Percentiles rank a stretch among this genome's conserved stretches.
Evolutionary conservation across 2,329 filamentous ascomycete species (phyloP).

Genomic region (Endocalyx cinctus): DNA sequence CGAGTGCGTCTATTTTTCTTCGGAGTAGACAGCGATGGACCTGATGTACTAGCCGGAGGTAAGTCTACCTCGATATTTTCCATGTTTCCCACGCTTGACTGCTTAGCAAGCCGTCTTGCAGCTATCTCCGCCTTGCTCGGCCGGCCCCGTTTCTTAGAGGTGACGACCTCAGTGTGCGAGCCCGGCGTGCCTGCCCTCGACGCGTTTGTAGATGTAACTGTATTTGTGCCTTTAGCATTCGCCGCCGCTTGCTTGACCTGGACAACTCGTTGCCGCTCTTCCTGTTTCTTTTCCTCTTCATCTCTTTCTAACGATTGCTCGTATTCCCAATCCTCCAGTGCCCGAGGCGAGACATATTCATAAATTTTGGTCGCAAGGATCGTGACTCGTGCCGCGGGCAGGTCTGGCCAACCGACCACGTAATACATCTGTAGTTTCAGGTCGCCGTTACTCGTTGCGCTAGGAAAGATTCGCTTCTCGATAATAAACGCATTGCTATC

Average conservation of each 20-base stretch:
- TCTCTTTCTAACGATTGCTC: conserved; percentile 38
- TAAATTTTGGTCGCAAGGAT: conserved; percentile 44
- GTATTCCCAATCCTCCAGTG: conserved; percentile 54
- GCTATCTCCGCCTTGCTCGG: conserved; percentile 24
- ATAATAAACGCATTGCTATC: conserved; percentile 55
- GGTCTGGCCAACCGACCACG: conserved; percentile 50
- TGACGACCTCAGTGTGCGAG: too few relatives aligned
- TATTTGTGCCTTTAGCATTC: too few relatives aligned
- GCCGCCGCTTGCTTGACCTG: too few relatives aligned
- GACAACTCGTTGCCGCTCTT: conserved; percentile 15
- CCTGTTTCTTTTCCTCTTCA: conserved; percentile 21
- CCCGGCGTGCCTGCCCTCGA: conserved; percentile 3
- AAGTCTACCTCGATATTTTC: conserved; percentile 22
- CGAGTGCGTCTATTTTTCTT: conserved; percentile 32
- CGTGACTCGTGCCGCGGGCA: conserved; percentile 42
- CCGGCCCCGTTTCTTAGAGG: conserved; percentile 19
- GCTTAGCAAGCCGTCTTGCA: conserved; percentile 16
- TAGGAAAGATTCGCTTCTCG: conserved; percentile 45
- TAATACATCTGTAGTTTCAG: conserved; percentile 44
- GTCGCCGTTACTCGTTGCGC: conserved; percentile 19
- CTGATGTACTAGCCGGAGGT: conserved; percentile 22
- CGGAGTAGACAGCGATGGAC: conserved; percentile 36
- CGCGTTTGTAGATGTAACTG: too few relatives aligned
- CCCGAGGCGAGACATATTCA: conserved; percentile 54
- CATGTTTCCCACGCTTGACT: conserved; percentile 13